A percentile compares a stretch with the other conserved stretches of the same genome.
Conservation (phyloP, 108 stramenopile genomes). For the Pseudonitzschia multiseries region DNA sequence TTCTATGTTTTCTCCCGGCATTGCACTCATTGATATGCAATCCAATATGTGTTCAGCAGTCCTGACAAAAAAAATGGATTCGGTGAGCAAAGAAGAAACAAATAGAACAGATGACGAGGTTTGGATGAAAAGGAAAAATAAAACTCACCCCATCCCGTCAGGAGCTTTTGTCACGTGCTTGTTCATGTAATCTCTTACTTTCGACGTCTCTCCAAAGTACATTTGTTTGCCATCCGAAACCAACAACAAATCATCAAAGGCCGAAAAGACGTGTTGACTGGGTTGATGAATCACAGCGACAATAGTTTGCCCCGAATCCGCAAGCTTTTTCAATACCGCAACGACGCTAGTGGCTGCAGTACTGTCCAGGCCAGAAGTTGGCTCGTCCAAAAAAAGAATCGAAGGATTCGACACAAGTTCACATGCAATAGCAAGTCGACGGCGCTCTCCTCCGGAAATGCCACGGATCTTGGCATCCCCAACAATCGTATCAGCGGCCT, state of each 20-base stretch:
- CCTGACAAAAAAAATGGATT: background rate
- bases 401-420: conserved; percentile 82
- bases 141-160: conserved; percentile 43
- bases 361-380: conserved; percentile 75
- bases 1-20: conserved; percentile 39
- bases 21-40: conserved; percentile 58
- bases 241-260: conserved; percentile 87
- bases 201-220: conserved; percentile 73
- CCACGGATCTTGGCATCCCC: conserved; percentile 81
- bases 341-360: conserved; percentile 72
- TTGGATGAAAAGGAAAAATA: too few species aligned
- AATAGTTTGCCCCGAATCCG: conserved; percentile 79
- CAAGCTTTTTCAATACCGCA: conserved; percentile 67
- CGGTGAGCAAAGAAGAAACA: background rate
- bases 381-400: conserved; percentile 80
- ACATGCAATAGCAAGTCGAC: conserved; percentile 82
- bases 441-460: conserved; percentile 85
- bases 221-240: conserved; percentile 82
- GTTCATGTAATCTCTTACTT: conserved; percentile 63
- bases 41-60: conserved; percentile 80
- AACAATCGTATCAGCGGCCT: conserved; percentile 79
- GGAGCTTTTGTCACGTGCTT: conserved; percentile 53
- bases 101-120: conserved; percentile 4
- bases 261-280: conserved; percentile 67
- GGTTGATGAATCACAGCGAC: conserved; percentile 91